Percentiles rank a stretch among this genome's conserved stretches.
Evolutionary conservation across 345 rosid species (phyloP).

Genomic region (Corchorus olitorius): DNA sequence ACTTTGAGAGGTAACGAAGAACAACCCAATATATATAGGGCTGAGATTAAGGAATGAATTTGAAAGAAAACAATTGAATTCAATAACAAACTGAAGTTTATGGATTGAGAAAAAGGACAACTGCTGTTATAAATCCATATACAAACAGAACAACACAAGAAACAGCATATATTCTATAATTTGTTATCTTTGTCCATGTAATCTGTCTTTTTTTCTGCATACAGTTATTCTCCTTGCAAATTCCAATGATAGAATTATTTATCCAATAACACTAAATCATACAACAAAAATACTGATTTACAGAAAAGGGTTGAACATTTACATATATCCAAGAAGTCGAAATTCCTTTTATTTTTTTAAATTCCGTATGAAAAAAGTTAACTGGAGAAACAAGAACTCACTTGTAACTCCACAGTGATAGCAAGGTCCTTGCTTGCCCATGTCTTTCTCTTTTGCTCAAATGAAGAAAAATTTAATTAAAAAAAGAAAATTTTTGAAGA

Average conservation of each 20-base stretch:
- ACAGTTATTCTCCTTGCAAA: slow-evolving; percentile 20
- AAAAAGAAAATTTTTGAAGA: slow-evolving; percentile 12
- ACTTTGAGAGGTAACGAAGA: slow-evolving; percentile 30
- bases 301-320: neutral
- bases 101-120: slow-evolving; percentile 17
- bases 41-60: slow-evolving; percentile 11
- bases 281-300: slow-evolving; percentile 10
- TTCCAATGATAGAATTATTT: slow-evolving; percentile 18
- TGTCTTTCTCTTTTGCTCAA: slow-evolving; percentile 38
- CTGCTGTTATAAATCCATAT: slow-evolving; percentile 24
- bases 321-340: slow-evolving; percentile 20
- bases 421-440: slow-evolving; percentile 94
- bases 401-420: slow-evolving; percentile 90
- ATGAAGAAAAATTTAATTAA: slow-evolving; percentile 27
- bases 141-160: slow-evolving; percentile 30
- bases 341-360: neutral
- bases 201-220: slow-evolving; percentile 25
- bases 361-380: neutral
- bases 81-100: slow-evolving; percentile 21
- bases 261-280: slow-evolving; percentile 19
- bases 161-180: slow-evolving; percentile 29
- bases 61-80: slow-evolving; percentile 12
- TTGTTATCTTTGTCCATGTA: slow-evolving; percentile 23
- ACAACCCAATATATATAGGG: slow-evolving; percentile 12
- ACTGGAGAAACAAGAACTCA: slow-evolving; percentile 69